These are phyloP conservation scores for Puccinellia tenuiflora DNA, from an alignment of 176 grass and related monocot species.

Conservation along the genomic window DNA sequence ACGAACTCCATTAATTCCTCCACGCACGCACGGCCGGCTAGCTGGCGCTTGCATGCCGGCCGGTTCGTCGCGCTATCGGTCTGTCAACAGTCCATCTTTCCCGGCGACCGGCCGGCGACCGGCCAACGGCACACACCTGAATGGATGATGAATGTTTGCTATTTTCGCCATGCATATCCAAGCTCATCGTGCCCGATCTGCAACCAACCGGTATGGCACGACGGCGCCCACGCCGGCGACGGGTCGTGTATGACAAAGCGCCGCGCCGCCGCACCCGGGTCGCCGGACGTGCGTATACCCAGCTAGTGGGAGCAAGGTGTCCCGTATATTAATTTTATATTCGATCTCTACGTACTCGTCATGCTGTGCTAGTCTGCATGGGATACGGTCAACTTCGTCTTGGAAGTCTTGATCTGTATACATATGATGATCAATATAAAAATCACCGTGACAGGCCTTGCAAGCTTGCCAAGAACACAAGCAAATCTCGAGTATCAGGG, in stretches of 20 bases:
- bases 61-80: not conserved
- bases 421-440: not conserved
- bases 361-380: not conserved
- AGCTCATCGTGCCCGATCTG: not conserved
- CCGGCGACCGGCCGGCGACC: slow-evolving; percentile 30
- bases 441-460: not conserved
- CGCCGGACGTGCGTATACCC: not conserved
- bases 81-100: slow-evolving; percentile 21
- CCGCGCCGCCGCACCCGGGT: not conserved
- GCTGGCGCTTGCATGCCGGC: not conserved
- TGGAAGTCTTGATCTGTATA: not conserved
- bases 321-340: not conserved
- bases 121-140: not conserved
- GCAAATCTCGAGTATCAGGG: slow-evolving; percentile 23
- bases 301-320: not conserved
- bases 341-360: not conserved
- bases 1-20: not conserved
- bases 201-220: not conserved
- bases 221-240: not conserved
- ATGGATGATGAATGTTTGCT: not conserved
- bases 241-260: not conserved
- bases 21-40: not conserved
- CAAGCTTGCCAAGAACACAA: slow-evolving; percentile 38
- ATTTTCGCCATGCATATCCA: not conserved
- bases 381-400: not conserved